Conservation (phyloP, 1,284 basidiomycete genomes). For the Bondarzewia mesenterica region DNA sequence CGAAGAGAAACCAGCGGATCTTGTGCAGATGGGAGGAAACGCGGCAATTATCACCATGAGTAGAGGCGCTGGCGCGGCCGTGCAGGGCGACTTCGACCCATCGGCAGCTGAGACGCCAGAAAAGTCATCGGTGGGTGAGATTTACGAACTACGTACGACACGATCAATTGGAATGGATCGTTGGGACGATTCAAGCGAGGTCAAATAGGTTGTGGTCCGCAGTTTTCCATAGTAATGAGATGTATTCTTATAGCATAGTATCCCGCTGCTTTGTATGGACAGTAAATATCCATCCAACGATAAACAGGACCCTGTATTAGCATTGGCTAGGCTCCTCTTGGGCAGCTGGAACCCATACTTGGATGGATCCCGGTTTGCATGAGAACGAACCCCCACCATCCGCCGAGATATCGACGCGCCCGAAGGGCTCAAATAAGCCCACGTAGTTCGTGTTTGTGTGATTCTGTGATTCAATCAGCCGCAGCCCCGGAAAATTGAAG, state of each 20-base stretch:
- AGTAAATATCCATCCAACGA: too few relatives aligned
- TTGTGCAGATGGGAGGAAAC: slow-evolving; percentile 40
- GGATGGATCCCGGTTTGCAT: slow-evolving; percentile 40
- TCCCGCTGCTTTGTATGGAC: too few relatives aligned
- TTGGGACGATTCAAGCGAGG: slow-evolving; percentile 1
- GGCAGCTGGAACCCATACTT: slow-evolving; percentile 44
- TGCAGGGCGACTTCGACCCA: not conserved
- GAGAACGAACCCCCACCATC: slow-evolving; percentile 56
- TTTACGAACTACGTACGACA: slow-evolving; percentile 6
- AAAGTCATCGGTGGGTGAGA: not conserved
- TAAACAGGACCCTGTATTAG: too few relatives aligned
- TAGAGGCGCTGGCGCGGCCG: not conserved
- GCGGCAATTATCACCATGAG: slow-evolving; percentile 36
- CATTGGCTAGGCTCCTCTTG: too few relatives aligned
- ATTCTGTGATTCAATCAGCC: slow-evolving; percentile 21
- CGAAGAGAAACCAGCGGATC: slow-evolving; percentile 34
- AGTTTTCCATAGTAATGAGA: too few relatives aligned
- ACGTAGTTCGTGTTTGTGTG: slow-evolving; percentile 33
- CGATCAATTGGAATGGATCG: slow-evolving; percentile 5
- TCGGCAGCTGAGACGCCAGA: not conserved
- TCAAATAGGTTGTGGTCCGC: too few relatives aligned
- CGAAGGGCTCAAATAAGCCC: slow-evolving; percentile 37
- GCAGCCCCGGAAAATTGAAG: not conserved
- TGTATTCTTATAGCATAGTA: too few relatives aligned
- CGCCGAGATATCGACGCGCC: slow-evolving; percentile 32